Percentiles rank a stretch among this genome's conserved stretches.
phyloP scores from a whole-genome alignment of 1,284 basidiomycete genomes.

The Trametes sp. region DNA sequence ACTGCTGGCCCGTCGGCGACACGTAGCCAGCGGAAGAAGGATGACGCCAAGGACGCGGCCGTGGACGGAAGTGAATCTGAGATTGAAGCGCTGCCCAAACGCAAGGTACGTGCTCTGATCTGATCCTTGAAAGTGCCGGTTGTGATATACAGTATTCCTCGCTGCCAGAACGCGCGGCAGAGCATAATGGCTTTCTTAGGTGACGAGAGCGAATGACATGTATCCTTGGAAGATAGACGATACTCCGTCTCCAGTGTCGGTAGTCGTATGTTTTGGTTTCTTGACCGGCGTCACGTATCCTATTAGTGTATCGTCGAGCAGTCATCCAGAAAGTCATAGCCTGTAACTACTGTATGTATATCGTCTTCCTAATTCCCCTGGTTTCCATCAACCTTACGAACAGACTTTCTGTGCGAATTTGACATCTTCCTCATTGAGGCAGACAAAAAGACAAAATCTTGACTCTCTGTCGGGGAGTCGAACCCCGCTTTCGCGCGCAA shows the following conservation, averaged over 20 bases:
- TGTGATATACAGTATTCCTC: background rate
- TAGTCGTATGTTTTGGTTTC: too few relatives aligned
- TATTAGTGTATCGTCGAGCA: too few relatives aligned
- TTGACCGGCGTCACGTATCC: too few relatives aligned
- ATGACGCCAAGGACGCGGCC: slow-evolving; percentile 30
- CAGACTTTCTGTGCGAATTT: too few relatives aligned
- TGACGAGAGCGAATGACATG: slow-evolving; percentile 53
- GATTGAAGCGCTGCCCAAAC: slow-evolving; percentile 41
- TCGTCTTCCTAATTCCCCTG: too few relatives aligned
- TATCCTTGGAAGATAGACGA: too few relatives aligned
- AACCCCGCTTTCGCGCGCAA: slow-evolving; percentile 50
- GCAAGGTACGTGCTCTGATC: slow-evolving; percentile 43
- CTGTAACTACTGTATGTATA: too few relatives aligned
- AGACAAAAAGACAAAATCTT: too few relatives aligned
- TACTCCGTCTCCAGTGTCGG: too few relatives aligned
- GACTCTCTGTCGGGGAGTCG: slow-evolving; percentile 50
- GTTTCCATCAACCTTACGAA: too few relatives aligned
- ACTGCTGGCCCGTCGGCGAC: slow-evolving; percentile 30
- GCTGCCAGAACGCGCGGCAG: slow-evolving; percentile 56
- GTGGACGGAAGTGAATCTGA: slow-evolving; percentile 46
- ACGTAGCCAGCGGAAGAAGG: slow-evolving; percentile 26
- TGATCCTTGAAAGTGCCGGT: slow-evolving; percentile 27
- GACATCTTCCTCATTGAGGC: too few relatives aligned
- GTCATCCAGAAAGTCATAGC: too few relatives aligned
- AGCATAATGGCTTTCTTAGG: slow-evolving; percentile 76